Conservation (phyloP, 2,329 filamentous ascomycete genomes). For the Alternaria tenuissima region DNA sequence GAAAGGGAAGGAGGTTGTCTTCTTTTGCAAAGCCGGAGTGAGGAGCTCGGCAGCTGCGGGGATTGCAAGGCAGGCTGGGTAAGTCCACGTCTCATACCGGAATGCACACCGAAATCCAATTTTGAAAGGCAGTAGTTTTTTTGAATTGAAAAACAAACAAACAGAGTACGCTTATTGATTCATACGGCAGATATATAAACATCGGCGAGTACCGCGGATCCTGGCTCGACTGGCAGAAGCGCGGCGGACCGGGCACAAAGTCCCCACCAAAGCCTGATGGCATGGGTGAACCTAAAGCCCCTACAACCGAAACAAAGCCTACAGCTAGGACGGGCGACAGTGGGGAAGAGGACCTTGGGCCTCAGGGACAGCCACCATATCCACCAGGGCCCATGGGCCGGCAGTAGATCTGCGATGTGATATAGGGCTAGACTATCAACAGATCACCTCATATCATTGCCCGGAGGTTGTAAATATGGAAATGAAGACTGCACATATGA, state of each 20-base stretch:
- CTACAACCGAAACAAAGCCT: slow-evolving; percentile 25
- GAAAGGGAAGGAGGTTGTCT: slow-evolving; percentile 58
- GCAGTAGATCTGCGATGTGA: not conserved
- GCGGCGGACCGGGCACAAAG: slow-evolving; percentile 65
- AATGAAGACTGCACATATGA: not conserved
- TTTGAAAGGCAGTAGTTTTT: not conserved
- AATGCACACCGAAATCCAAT: not conserved
- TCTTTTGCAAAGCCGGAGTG: slow-evolving; percentile 94
- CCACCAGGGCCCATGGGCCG: slow-evolving; percentile 4
- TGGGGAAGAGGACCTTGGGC: slow-evolving; percentile 27
- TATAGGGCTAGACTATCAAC: not conserved
- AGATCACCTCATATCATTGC: not conserved
- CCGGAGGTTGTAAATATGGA: not conserved
- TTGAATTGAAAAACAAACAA: not conserved
- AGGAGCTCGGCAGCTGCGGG: slow-evolving; percentile 78
- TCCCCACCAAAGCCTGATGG: slow-evolving; percentile 27
- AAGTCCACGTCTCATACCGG: slow-evolving; percentile 47
- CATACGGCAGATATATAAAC: slow-evolving; percentile 61
- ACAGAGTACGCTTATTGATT: not conserved
- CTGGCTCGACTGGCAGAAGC: slow-evolving; percentile 83
- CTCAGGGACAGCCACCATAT: slow-evolving; percentile 12
- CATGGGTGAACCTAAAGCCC: slow-evolving; percentile 26
- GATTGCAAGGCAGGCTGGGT: slow-evolving; percentile 80
- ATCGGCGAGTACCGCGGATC: slow-evolving; percentile 78
- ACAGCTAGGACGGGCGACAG: slow-evolving; percentile 18